A percentile compares a stretch with the other conserved stretches of the same genome.
phyloP scores from a whole-genome alignment of 164 flowering plant genomes.

The Nymphaea thermarum region DNA sequence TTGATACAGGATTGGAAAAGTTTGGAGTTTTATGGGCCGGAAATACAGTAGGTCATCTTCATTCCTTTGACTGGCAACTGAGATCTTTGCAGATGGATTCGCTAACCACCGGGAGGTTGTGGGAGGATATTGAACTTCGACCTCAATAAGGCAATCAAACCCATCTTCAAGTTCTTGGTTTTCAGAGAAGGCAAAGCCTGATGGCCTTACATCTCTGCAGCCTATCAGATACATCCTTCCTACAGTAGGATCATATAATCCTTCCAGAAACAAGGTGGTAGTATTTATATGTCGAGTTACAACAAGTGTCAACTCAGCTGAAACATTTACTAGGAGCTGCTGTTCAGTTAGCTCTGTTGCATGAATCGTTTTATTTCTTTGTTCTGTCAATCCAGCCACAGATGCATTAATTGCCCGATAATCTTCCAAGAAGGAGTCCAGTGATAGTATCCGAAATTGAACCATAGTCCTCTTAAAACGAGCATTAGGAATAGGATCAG shows the following conservation, averaged over 20 bases:
- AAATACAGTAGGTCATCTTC: constrained; percentile 74
- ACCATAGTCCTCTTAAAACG: constrained; percentile 20
- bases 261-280: constrained; percentile 59
- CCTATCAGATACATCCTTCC: constrained; percentile 85
- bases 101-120: constrained; percentile 57
- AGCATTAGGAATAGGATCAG: constrained; percentile 26
- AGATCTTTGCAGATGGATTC: constrained; percentile 58
- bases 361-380: too few species aligned
- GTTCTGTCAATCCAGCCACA: constrained; percentile 2
- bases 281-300: constrained; percentile 30
- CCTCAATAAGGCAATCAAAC: constrained; percentile 71
- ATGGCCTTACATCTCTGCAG: constrained; percentile 77
- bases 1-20: constrained; percentile 61
- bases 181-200: constrained; percentile 40
- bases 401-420: constrained; percentile 30
- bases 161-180: constrained; percentile 80
- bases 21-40: constrained; percentile 34
- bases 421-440: constrained; percentile 64
- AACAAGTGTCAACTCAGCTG: constrained; percentile 47
- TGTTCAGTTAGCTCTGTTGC: constrained; percentile 42
- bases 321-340: constrained; percentile 75
- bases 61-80: constrained; percentile 58
- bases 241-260: constrained; percentile 55
- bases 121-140: constrained; percentile 69
- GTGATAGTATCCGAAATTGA: constrained; percentile 48